phyloP scores from a whole-genome alignment of 2,329 filamentous ascomycete species.

The Bipolaris bicolor region DNA sequence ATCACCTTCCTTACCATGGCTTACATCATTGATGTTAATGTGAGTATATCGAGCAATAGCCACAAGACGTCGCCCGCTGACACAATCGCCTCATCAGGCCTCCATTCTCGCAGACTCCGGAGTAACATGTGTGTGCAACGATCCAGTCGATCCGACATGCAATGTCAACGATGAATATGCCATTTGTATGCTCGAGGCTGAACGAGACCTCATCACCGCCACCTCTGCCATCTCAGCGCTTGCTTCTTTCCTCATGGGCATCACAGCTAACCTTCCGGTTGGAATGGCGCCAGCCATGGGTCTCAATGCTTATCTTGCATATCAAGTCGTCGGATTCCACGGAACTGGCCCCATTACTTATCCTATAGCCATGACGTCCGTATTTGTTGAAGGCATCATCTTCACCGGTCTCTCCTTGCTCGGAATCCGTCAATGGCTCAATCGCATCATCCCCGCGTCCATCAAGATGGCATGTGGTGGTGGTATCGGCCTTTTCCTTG shows the following conservation, averaged over 20 bases:
- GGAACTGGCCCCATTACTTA: constrained; percentile 73
- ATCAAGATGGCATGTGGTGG: constrained; percentile 93
- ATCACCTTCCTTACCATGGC: constrained; percentile 66
- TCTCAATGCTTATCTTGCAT: constrained; percentile 88
- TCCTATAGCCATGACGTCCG: constrained; percentile 77
- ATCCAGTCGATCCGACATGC: constrained; percentile 59
- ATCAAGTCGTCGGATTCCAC: constrained; percentile 77
- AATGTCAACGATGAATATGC: constrained; percentile 63
- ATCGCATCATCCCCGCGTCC: constrained; percentile 69
- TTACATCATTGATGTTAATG: constrained; percentile 70
- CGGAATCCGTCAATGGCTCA: constrained; percentile 74
- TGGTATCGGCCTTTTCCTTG: constrained; percentile 85
- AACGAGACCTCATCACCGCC: constrained; percentile 80
- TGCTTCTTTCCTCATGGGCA: constrained; percentile 78
- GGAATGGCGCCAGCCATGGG: constrained; percentile 78
- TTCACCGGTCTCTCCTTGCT: constrained; percentile 79
- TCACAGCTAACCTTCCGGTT: constrained; percentile 80
- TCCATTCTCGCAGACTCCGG: constrained; percentile 74
- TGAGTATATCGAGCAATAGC: constrained; percentile 30
- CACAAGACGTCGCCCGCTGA: constrained; percentile 32
- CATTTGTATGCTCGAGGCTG: constrained; percentile 67
- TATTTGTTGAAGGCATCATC: constrained; percentile 87
- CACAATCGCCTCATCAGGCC: constrained; percentile 17
- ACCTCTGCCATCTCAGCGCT: constrained; percentile 85
- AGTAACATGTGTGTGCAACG: constrained; percentile 76